Evolutionary conservation across 202 grass and related monocot species (phyloP), one percentile per base, ranked within the genome.

Genomic region (Tripidium arundinaceum): DNA sequence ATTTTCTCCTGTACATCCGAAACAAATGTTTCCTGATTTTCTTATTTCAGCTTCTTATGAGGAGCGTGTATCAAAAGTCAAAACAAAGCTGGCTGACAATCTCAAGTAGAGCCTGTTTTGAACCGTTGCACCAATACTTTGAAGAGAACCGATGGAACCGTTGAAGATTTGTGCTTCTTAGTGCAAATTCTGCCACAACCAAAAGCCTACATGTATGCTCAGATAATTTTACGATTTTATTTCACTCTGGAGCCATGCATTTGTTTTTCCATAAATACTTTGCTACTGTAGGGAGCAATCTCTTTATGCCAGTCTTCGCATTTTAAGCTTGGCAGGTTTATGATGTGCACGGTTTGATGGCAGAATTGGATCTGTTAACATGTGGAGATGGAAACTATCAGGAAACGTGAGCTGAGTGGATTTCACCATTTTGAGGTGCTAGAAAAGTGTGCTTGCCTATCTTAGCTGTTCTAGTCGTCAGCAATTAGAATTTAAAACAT

Each of bases 1-100:
- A 26, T 64, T 39, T 67, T 46, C 43, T 40, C 11, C 31, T 77
- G 46, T 31, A 59, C 46, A 47, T 9, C 5, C 77, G 36, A 77
- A 76, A 76, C 28, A 47, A 21, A 16, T 25, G 12, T 55, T 38
- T 58, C 42, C 18, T 65, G 14, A 16, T 71, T 81, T 54, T 54
- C 16, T 55, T 77, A 37, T 64, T 25, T 84, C 86, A 98, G 92
- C 90, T 83, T 98, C 96, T 39, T 98, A 88, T 27, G 90, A 93
- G 66, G 96, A 98, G 82, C 80, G 90, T 5, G n/a, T 79, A 72
- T 81, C 88, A 46, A 98, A 87, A 86, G 46, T 91, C 60, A 72
- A 77, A 39, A 66, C 70, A 10, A 95, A 90, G 69, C 14, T 52
- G 65, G 18, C 79, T 72, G 50, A 31, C 54, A 89, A 75, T 43